Evolutionary conservation across 345 rosid species (phyloP).

Genomic region (Stellera chamaejasme): DNA sequence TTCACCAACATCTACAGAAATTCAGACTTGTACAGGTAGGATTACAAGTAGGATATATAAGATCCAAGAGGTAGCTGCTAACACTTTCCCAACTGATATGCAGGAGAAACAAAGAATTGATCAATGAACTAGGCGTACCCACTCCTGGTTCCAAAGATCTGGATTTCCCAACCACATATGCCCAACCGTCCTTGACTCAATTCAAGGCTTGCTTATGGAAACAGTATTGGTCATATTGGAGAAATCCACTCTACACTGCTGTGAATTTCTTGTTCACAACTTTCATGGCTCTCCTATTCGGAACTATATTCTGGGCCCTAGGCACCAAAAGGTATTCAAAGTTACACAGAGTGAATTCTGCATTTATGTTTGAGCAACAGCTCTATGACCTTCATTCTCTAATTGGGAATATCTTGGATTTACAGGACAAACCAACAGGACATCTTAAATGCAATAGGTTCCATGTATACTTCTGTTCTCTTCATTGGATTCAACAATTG

Average conservation of each 20-base stretch:
- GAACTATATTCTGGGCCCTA: slow-evolving; percentile 60
- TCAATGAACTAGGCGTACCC: slow-evolving; percentile 38
- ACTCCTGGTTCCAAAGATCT: slow-evolving; percentile 36
- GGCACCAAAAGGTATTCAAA: slow-evolving; percentile 44
- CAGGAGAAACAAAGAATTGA: slow-evolving; percentile 58
- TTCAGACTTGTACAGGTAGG: slow-evolving; percentile 42
- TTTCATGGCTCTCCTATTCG: slow-evolving; percentile 49
- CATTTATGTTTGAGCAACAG: neutral
- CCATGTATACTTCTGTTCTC: slow-evolving; percentile 55
- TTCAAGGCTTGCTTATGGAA: slow-evolving; percentile 61
- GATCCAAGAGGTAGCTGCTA: neutral
- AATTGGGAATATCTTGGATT: slow-evolving; percentile 1
- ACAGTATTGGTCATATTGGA: slow-evolving; percentile 58
- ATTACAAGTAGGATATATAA: neutral
- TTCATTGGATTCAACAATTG: slow-evolving; percentile 55
- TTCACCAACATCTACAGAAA: slow-evolving; percentile 38
- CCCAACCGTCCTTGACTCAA: slow-evolving; percentile 38
- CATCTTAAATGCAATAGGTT: slow-evolving; percentile 53
- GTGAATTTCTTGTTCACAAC: slow-evolving; percentile 45
- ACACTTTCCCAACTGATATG: slow-evolving; percentile 3
- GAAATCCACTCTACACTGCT: slow-evolving; percentile 43
- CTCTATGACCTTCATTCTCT: neutral
- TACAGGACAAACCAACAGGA: slow-evolving; percentile 40
- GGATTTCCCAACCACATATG: slow-evolving; percentile 34
- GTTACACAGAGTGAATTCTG: neutral